Evolutionary conservation across 2,329 filamentous ascomycete genomes (phyloP).

Genomic region (Anthostomella pinea): DNA sequence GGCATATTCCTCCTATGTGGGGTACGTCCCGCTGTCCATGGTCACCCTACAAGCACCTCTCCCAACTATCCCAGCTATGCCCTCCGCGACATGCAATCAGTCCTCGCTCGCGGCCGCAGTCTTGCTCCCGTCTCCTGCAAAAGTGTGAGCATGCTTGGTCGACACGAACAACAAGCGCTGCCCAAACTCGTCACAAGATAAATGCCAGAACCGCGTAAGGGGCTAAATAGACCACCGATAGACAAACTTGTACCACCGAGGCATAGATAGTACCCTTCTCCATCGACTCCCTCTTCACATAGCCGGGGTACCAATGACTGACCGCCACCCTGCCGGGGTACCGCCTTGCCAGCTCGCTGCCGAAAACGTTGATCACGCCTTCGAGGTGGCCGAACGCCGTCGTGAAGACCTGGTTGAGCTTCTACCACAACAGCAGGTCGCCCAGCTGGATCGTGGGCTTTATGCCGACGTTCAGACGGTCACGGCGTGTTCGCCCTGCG

Average conservation of each 20-base stretch:
- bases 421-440: conserved; percentile 6
- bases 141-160: too few species aligned
- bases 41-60: conserved; percentile 7
- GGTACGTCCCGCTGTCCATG: conserved; percentile 2
- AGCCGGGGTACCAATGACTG: conserved; percentile 19
- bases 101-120: background rate
- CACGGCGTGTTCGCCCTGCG: conserved; percentile 7
- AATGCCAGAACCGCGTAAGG: background rate
- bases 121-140: too few species aligned
- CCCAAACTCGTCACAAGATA: conserved; percentile 9
- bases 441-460: conserved; percentile 2
- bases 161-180: conserved; percentile 10
- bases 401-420: conserved; percentile 1
- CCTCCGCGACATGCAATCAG: conserved; percentile 5
- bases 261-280: conserved; percentile 5
- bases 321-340: conserved; percentile 26
- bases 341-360: conserved; percentile 28
- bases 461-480: conserved; percentile 22
- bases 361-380: conserved; percentile 31
- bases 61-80: conserved; percentile 6
- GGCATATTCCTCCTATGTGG: conserved; percentile 6
- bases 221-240: conserved; percentile 1
- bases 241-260: conserved; percentile 6
- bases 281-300: conserved; percentile 2
- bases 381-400: conserved; percentile 2